Evolutionary conservation across 1,139 yeast genomes (phyloP).

Genomic region (Zygosaccharomyces pseudobailii): DNA sequence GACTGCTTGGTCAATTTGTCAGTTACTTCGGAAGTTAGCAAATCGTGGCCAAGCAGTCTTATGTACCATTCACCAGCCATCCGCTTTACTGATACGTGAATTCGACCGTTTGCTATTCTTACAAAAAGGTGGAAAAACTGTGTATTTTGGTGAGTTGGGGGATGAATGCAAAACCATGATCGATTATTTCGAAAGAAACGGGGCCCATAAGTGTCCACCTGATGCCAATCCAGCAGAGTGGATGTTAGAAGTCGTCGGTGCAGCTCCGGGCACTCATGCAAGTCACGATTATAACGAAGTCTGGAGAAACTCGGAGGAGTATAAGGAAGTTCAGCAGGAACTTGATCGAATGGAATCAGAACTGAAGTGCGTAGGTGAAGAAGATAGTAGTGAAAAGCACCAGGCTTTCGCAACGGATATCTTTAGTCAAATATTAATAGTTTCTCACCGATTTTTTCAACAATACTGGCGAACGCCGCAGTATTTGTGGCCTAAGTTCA

Average conservation of each 20-base stretch:
- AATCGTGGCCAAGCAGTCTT: conserved; percentile 65
- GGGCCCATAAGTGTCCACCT: conserved; percentile 60
- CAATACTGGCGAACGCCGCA: conserved; percentile 63
- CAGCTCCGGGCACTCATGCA: conserved; percentile 76
- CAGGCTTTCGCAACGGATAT: conserved; percentile 44
- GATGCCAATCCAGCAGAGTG: conserved; percentile 80
- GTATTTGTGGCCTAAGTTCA: conserved; percentile 52
- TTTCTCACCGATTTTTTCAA: conserved; percentile 48
- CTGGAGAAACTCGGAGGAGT: conserved; percentile 60
- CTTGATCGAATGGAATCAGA: conserved; percentile 45
- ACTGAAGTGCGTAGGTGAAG: conserved; percentile 11
- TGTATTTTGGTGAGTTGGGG: conserved; percentile 68
- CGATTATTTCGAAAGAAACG: conserved; percentile 58
- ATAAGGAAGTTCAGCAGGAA: conserved; percentile 40
- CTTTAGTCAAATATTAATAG: conserved; percentile 47
- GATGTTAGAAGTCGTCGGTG: conserved; percentile 81
- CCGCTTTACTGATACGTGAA: conserved; percentile 60
- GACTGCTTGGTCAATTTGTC: conserved; percentile 71
- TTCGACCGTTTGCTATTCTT: conserved; percentile 62
- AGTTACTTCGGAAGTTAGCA: conserved; percentile 58
- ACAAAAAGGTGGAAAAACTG: conserved; percentile 62
- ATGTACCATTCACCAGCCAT: conserved; percentile 74
- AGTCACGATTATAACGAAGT: conserved; percentile 60
- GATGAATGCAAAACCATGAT: conserved; percentile 48
- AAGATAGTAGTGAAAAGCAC: conserved; percentile 8